A percentile compares a stretch with the other conserved stretches of the same genome.
Evolutionary conservation across 192 early-diverging fungal species (phyloP).

Genomic region (Coemansia sp.): DNA sequence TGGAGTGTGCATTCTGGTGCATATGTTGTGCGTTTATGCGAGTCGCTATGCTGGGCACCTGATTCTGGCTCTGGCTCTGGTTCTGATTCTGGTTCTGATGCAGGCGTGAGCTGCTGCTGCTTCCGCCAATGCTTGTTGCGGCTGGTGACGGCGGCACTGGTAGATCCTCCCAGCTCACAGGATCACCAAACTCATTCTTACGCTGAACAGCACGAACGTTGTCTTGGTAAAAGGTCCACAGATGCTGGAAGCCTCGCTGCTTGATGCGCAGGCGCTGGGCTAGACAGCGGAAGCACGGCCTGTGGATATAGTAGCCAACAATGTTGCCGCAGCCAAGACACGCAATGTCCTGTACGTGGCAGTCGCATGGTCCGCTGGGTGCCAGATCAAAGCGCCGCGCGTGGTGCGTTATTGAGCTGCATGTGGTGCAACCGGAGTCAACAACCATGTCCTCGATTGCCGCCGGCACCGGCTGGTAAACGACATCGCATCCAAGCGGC

Average conservation of each 20-base stretch:
- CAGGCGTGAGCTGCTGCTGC: not conserved
- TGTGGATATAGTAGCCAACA: slow-evolving; percentile 52
- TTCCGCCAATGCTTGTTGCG: slow-evolving; percentile 10
- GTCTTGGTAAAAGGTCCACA: slow-evolving; percentile 56
- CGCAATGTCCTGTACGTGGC: slow-evolving; percentile 53
- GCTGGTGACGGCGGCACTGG: slow-evolving; percentile 32
- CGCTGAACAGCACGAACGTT: slow-evolving; percentile 45
- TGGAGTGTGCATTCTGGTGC: slow-evolving; percentile 6
- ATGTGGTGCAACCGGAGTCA: slow-evolving; percentile 35
- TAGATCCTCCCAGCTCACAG: slow-evolving; percentile 42
- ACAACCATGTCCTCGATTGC: slow-evolving; percentile 37
- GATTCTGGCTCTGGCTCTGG: no score
- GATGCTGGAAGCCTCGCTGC: slow-evolving; percentile 52
- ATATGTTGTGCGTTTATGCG: slow-evolving; percentile 18
- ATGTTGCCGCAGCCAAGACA: slow-evolving; percentile 52
- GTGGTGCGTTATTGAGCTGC: slow-evolving; percentile 42
- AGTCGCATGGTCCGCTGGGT: slow-evolving; percentile 49
- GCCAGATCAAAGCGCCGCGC: slow-evolving; percentile 52
- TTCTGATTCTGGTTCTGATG: no score
- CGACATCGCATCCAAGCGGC: slow-evolving; percentile 46
- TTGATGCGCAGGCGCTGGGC: slow-evolving; percentile 53
- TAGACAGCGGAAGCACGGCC: slow-evolving; percentile 51
- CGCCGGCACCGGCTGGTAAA: slow-evolving; percentile 42
- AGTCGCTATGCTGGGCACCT: slow-evolving; percentile 8
- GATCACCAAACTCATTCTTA: slow-evolving; percentile 37